Evolutionary conservation across 2,329 filamentous ascomycete genomes (phyloP).

Genomic region (Ampelomyces quisqualis): DNA sequence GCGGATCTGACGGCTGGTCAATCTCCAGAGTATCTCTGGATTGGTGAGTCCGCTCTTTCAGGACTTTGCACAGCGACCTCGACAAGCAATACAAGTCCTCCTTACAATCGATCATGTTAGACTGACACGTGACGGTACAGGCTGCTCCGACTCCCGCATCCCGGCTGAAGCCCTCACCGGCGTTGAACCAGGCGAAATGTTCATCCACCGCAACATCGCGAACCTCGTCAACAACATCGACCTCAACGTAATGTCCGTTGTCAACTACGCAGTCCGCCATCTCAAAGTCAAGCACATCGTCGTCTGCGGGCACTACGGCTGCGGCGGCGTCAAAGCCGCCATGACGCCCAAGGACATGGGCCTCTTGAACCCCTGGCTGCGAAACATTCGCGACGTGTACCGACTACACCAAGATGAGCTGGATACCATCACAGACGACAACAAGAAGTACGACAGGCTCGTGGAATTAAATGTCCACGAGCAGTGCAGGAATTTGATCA

Average conservation of each 20-base stretch:
- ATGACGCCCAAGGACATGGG: slow-evolving; percentile 67
- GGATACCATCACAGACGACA: slow-evolving; percentile 46
- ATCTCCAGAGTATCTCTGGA: slow-evolving; percentile 65
- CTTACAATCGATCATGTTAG: no score
- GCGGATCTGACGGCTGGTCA: slow-evolving; percentile 64
- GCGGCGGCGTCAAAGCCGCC: slow-evolving; percentile 66
- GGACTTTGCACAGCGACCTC: no score
- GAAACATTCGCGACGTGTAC: slow-evolving; percentile 74
- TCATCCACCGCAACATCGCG: slow-evolving; percentile 41
- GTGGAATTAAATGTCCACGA: slow-evolving; percentile 44
- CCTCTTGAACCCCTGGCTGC: slow-evolving; percentile 71
- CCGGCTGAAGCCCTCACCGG: slow-evolving; percentile 47
- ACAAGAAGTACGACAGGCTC: slow-evolving; percentile 35
- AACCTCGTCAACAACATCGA: slow-evolving; percentile 45
- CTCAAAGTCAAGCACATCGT: slow-evolving; percentile 66
- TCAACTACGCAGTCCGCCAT: slow-evolving; percentile 46
- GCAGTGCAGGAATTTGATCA: slow-evolving; percentile 43
- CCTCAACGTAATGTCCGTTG: slow-evolving; percentile 45
- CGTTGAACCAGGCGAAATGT: slow-evolving; percentile 39
- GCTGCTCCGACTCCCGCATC: slow-evolving; percentile 45
- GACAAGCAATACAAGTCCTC: no score
- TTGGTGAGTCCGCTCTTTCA: slow-evolving; percentile 41
- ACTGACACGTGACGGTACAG: slow-evolving; percentile 10
- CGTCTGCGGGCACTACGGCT: slow-evolving; percentile 68
- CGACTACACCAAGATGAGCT: slow-evolving; percentile 70